Percentiles rank a stretch among this genome's conserved stretches.
Evolutionary conservation across 192 early-diverging fungal species (phyloP).

Genomic region (Backusella psychrophila): DNA sequence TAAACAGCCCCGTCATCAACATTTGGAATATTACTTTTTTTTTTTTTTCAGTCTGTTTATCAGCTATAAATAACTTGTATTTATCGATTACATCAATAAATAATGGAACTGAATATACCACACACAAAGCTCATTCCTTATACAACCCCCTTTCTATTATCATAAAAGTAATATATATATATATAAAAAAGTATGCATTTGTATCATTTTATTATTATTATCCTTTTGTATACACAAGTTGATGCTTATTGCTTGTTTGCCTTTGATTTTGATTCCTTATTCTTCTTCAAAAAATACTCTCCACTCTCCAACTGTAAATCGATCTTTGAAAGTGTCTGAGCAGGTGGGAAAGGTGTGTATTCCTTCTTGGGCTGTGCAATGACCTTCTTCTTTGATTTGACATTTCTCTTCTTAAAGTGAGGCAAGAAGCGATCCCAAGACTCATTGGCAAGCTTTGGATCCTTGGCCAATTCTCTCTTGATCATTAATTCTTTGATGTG

Average conservation of each 20-base stretch:
- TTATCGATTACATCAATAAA: too few species aligned
- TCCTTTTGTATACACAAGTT: neutral
- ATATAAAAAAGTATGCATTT: neutral
- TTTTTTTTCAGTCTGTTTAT: too few species aligned
- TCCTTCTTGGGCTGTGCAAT: constrained; percentile 59
- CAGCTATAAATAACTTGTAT: too few species aligned
- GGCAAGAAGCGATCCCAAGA: constrained; percentile 98
- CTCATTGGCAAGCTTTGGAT: constrained; percentile 89
- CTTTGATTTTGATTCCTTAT: constrained; percentile 5
- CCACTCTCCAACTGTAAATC: constrained; percentile 93
- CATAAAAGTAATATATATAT: too few species aligned
- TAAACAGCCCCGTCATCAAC: too few species aligned
- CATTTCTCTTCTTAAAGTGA: constrained; percentile 91
- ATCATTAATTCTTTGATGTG: constrained; percentile 99
- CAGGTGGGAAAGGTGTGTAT: constrained; percentile 89
- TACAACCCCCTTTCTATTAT: too few species aligned
- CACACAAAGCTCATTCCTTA: too few species aligned
- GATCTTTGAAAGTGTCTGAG: constrained; percentile 79
- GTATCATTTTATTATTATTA: neutral
- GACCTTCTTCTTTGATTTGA: constrained; percentile 62
- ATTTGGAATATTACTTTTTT: too few species aligned
- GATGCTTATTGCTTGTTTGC: constrained; percentile 5
- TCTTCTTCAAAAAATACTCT: constrained; percentile 88
- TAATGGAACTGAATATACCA: too few species aligned
- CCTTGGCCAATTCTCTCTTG: constrained; percentile 95